Conservation (phyloP, 2,329 filamentous ascomycete genomes). For the Chrysoporthe puriensis region DNA sequence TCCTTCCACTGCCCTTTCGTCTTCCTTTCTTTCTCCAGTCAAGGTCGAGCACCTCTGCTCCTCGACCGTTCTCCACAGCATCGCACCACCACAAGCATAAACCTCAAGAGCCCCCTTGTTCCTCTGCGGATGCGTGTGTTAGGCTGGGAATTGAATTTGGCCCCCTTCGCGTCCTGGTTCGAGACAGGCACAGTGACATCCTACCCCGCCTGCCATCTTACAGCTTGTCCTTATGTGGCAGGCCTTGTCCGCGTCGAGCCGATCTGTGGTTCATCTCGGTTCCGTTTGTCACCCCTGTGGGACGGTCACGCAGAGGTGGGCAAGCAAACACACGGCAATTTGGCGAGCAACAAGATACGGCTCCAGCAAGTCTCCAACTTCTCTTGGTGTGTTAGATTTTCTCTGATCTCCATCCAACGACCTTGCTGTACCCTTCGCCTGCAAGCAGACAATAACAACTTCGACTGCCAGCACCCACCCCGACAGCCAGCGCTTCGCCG, state of each 20-base stretch:
- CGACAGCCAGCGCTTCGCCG: background rate
- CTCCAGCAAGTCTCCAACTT: background rate
- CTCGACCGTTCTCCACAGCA: background rate
- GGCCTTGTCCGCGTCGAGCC: background rate
- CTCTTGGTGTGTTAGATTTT: background rate
- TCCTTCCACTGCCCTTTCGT: background rate
- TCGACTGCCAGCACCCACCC: background rate
- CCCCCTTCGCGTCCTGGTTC: background rate
- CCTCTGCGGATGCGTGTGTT: background rate
- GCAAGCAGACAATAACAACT: background rate
- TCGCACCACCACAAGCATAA: background rate
- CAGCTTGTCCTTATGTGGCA: background rate
- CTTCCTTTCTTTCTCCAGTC: background rate
- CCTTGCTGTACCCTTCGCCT: background rate
- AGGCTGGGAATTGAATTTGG: background rate
- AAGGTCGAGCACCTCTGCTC: background rate
- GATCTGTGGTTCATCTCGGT: background rate
- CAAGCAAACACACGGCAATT: constrained; percentile 2
- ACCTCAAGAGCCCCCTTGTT: background rate
- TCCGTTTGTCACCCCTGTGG: background rate
- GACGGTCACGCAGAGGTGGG: background rate
- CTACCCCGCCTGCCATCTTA: background rate
- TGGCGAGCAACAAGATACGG: background rate
- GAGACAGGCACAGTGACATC: background rate
- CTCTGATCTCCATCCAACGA: too few species aligned